phyloP scores from a whole-genome alignment of 2,329 filamentous ascomycete species.

The Diaporthe batatas region DNA sequence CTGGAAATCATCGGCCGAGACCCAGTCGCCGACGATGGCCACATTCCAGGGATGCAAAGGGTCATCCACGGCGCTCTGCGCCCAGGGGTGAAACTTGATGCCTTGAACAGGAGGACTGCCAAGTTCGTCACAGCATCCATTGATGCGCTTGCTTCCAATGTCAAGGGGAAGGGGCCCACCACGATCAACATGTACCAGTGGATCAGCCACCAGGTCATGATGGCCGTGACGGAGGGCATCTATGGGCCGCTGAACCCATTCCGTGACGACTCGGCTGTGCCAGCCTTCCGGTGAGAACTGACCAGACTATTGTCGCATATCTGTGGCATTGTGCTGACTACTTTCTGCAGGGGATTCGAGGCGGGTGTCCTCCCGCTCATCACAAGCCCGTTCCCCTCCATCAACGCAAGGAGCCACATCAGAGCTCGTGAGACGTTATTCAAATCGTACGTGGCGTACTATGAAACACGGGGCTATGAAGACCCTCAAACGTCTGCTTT shows the following conservation, averaged over 20 bases:
- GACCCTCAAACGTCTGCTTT: neutral
- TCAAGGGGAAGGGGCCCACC: neutral
- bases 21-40: neutral
- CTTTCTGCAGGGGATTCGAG: neutral
- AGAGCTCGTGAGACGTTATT: neutral
- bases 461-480: neutral
- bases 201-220: neutral
- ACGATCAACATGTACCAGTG: neutral
- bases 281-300: neutral
- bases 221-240: neutral
- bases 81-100: neutral
- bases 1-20: neutral
- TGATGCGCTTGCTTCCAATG: neutral
- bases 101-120: neutral
- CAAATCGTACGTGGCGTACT: neutral
- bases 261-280: neutral
- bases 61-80: neutral
- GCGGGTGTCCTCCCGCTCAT: neutral
- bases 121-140: neutral
- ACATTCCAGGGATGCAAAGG: neutral
- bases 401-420: neutral
- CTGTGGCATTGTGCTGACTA: neutral
- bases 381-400: neutral
- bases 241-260: neutral
- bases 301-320: accelerated